Conservation (phyloP, 495 filamentous ascomycete species). For the Penicillium taxi region DNA sequence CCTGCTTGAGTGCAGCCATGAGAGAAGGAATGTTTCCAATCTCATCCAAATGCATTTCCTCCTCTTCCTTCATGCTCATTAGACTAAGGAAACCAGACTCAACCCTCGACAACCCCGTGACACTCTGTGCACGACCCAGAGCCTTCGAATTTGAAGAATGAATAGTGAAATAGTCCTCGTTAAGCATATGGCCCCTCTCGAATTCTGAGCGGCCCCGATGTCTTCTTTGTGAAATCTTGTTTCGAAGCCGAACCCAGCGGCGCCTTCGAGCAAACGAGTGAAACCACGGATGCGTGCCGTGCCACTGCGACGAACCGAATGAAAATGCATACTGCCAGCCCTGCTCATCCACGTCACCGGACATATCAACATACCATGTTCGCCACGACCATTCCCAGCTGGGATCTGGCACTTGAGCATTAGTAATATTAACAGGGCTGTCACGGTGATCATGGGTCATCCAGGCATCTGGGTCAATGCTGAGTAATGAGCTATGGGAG, state of each 20-base stretch:
- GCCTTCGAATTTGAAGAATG: conserved; percentile 41
- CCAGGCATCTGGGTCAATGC: conserved; percentile 82
- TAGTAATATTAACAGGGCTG: conserved; percentile 77
- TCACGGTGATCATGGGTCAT: conserved; percentile 63
- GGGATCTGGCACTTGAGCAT: conserved; percentile 89
- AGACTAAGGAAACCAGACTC: conserved; percentile 28
- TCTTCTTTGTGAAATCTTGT: conserved; percentile 39
- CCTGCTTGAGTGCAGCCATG: conserved; percentile 52
- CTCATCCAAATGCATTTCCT: conserved; percentile 39
- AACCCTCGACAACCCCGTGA: conserved; percentile 22
- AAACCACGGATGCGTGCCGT: conserved; percentile 83
- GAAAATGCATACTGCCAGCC: conserved; percentile 94
- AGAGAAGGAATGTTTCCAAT: conserved; percentile 60
- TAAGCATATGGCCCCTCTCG: conserved; percentile 55
- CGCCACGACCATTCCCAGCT: conserved; percentile 96
- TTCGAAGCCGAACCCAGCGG: conserved; percentile 80
- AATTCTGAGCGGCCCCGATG: conserved; percentile 22
- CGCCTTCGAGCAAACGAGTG: conserved; percentile 85
- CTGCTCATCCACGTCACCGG: conserved; percentile 78
- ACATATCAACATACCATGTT: conserved; percentile 89
- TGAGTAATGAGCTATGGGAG: conserved; percentile 75
- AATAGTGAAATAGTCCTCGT: conserved; percentile 82
- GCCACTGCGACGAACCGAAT: conserved; percentile 80
- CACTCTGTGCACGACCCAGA: conserved; percentile 34
- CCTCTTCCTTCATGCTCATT: conserved; percentile 22